Conservation (phyloP, 768 basidiomycete species). For the Chalciporus chontae region DNA sequence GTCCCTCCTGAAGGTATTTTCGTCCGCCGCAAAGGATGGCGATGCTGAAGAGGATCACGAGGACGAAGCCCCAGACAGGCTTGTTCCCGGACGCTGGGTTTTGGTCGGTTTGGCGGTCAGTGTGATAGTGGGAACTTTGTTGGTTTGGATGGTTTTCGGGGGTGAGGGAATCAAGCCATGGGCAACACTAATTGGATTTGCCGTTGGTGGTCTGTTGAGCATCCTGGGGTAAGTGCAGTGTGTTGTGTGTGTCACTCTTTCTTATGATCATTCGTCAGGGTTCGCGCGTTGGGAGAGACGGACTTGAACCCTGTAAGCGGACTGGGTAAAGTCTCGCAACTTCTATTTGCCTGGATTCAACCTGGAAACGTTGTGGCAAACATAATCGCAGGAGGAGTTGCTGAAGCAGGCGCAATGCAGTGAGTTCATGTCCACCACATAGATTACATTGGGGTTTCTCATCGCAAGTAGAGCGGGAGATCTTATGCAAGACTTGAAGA, state of each 20-base stretch:
- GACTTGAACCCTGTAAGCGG: constrained; percentile 92
- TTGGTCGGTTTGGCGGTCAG: constrained; percentile 59
- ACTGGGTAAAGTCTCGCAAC: constrained; percentile 90
- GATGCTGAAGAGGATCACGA: constrained; percentile 48
- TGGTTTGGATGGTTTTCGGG: constrained; percentile 91
- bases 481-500: constrained; percentile 98
- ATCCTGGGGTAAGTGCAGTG: constrained; percentile 68
- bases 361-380: constrained; percentile 97
- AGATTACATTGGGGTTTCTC: constrained; percentile 1
- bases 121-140: constrained; percentile 62
- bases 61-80: constrained; percentile 70
- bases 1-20: constrained; percentile 38
- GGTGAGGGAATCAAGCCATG: constrained; percentile 90
- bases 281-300: constrained; percentile 93
- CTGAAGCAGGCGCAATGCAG: constrained; percentile 94
- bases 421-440: constrained; percentile 31
- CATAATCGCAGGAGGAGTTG: constrained; percentile 95
- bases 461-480: constrained; percentile 72
- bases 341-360: constrained; percentile 91
- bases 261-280: constrained; percentile 42
- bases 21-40: constrained; percentile 24
- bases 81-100: constrained; percentile 83
- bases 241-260: background rate
- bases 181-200: constrained; percentile 86
- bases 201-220: constrained; percentile 79